Base-by-base conservation (phyloP, 768 basidiomycete species). In the Suillus placidus region DNA sequence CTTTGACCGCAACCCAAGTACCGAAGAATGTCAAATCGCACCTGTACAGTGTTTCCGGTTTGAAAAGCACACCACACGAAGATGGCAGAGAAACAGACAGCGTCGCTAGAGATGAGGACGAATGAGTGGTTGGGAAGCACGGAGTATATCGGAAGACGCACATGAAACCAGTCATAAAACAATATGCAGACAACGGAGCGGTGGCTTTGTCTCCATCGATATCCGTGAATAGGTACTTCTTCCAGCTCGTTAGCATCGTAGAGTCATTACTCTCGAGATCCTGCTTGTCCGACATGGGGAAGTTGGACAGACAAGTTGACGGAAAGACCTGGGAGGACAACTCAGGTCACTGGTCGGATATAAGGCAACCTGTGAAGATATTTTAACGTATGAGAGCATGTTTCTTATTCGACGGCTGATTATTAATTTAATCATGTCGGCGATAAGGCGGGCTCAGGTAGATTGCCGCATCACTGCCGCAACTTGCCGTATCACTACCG, bases 41-140 rank as follows among this genome's bases (percentile, higher is more conserved):
- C 87, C 83, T 88, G 87, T 3, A 85, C 82, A 68, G 86, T 86
- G 74, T 90, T 90, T 61, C 89, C 90, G 1, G 90, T 91, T 75
- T 92, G 91, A 78, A 91, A 92, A 35, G 88, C 91, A 74, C 88
- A 90, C 90, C 91, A 93, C 10, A 92, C 86, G 76, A 88, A 92
- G 65, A 91, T 81, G 8, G 91, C 88, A 47, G 89, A 86, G 80
- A 92, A 92, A 2, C 87, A 87, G 49, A 92, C 79, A 2, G 84
- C 83, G 71, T 89, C 87, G 37, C 89, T 91, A 64, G 38, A 42
- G 26, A 60, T 58, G 16, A 58, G 38, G 26, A 20, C 37, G 38
- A 32, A 34, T 49, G 38, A 49, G 37, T 14, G 35, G 12, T n/a
- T 6, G 32, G 43, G n/a, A n/a, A 52, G 64, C 3, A 20, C 30